Evolutionary conservation across 345 rosid genomes (phyloP).

Genomic region (Bruguiera gymnorhiza): DNA sequence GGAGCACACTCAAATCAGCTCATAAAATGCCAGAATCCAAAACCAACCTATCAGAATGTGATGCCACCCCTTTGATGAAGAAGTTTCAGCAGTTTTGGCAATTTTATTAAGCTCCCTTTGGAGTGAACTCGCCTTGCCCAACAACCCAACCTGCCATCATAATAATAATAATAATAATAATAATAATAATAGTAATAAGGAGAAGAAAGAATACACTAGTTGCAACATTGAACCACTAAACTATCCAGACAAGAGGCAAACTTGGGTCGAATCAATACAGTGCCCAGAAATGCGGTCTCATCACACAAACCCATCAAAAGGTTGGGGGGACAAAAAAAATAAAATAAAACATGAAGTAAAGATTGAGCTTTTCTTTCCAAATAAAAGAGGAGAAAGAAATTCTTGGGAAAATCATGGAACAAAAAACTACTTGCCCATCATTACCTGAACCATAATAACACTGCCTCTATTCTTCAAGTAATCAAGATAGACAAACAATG

Average conservation of each 20-base stretch:
- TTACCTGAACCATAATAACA: constrained; percentile 16
- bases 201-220: neutral
- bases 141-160: constrained; percentile 21
- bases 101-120: constrained; percentile 25
- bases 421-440: neutral
- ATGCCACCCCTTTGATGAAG: constrained; percentile 20
- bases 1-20: neutral
- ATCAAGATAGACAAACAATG: constrained; percentile 1
- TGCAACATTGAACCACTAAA: neutral
- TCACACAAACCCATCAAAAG: too few species aligned
- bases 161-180: too few species aligned
- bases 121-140: constrained; percentile 23
- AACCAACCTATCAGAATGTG: constrained; percentile 13
- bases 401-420: neutral
- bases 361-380: neutral
- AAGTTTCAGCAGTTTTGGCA: constrained; percentile 19
- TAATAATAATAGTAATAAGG: too few species aligned
- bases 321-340: too few species aligned
- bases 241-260: too few species aligned
- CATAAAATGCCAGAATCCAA: neutral
- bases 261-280: too few species aligned
- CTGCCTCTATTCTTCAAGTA: constrained; percentile 3
- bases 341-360: neutral
- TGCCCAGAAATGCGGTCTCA: too few species aligned
- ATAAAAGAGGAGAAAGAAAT: neutral